phyloP scores from a whole-genome alignment of 2,329 filamentous ascomycete species.

The Epichloe uncinata region DNA sequence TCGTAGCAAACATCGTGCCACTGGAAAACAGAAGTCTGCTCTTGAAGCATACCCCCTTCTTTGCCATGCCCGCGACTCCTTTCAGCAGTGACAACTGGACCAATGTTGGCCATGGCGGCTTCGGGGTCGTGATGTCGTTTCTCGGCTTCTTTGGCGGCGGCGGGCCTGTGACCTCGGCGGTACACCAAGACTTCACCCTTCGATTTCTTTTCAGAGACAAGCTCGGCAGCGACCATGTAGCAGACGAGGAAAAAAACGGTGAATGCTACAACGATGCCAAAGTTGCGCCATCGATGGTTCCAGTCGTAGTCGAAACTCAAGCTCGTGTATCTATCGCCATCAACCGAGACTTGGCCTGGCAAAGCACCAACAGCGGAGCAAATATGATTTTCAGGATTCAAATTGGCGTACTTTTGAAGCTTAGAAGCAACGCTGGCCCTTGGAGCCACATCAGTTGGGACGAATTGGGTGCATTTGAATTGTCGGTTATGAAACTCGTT shows the following conservation, averaged over 20 bases:
- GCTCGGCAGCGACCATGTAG: constrained; percentile 54
- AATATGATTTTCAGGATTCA: constrained; percentile 30
- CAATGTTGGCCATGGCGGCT: constrained; percentile 35
- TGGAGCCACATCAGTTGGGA: constrained; percentile 23
- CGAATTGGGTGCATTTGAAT: constrained; percentile 37
- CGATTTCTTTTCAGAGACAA: constrained; percentile 52
- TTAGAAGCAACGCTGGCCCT: constrained; percentile 1
- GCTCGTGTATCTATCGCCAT: constrained; percentile 44
- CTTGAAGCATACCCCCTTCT: constrained; percentile 27
- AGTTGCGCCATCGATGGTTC: constrained; percentile 54
- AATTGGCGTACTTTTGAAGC: constrained; percentile 10
- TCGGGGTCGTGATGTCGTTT: constrained; percentile 50
- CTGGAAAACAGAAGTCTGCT: constrained; percentile 67
- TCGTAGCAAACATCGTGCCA: constrained; percentile 74
- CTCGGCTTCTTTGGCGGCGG: constrained; percentile 42
- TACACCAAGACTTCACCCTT: constrained; percentile 69
- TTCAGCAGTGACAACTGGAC: constrained; percentile 33
- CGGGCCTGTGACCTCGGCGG: constrained; percentile 52
- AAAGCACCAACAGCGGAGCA: constrained; percentile 48
- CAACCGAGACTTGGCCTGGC: constrained; percentile 36
- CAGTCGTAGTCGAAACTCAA: constrained; percentile 43
- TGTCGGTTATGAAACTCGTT: constrained; percentile 64
- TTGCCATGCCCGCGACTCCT: constrained; percentile 24
- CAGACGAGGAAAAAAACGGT: constrained; percentile 44
- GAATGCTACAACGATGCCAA: constrained; percentile 56